phyloP scores from a whole-genome alignment of 108 stramenopile genomes.

The Bacterosira constricta region DNA sequence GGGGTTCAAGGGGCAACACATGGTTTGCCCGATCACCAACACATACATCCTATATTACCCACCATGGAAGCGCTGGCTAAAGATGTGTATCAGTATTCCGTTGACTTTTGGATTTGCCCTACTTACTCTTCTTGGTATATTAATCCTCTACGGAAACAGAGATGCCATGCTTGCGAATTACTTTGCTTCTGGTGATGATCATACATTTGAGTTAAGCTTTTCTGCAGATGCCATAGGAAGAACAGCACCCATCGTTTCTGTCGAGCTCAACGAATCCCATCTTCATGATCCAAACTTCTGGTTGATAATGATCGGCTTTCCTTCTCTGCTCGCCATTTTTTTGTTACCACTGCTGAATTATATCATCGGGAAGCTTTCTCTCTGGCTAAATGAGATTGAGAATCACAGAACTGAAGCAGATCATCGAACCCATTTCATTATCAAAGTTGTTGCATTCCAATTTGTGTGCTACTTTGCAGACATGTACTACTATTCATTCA shows the following conservation, averaged over 20 bases:
- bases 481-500: constrained; percentile 95
- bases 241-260: constrained; percentile 51
- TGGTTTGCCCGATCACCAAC: constrained; percentile 67
- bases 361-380: constrained; percentile 77
- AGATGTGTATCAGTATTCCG: constrained; percentile 82
- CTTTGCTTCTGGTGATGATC: constrained; percentile 48
- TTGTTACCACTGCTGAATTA: constrained; percentile 87
- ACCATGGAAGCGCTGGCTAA: constrained; percentile 82
- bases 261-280: constrained; percentile 63
- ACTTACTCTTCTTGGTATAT: constrained; percentile 74
- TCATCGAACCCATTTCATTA: constrained; percentile 92
- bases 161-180: constrained; percentile 86
- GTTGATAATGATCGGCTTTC: constrained; percentile 78
- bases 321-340: constrained; percentile 80
- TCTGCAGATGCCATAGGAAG: constrained; percentile 61
- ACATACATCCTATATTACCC: constrained; percentile 87
- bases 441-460: constrained; percentile 98
- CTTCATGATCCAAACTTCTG: constrained; percentile 83
- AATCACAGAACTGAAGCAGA: constrained; percentile 95
- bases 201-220: constrained; percentile 54
- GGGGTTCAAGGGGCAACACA: constrained; percentile 86
- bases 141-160: constrained; percentile 85
- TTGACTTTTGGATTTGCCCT: constrained; percentile 79
- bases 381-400: constrained; percentile 88
- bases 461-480: constrained; percentile 98